A percentile compares a stretch with the other conserved stretches of the same genome.
These are phyloP conservation scores for Theobroma grandiflorum DNA, from an alignment of 441 rosid genomes.

Conservation along the genomic window DNA sequence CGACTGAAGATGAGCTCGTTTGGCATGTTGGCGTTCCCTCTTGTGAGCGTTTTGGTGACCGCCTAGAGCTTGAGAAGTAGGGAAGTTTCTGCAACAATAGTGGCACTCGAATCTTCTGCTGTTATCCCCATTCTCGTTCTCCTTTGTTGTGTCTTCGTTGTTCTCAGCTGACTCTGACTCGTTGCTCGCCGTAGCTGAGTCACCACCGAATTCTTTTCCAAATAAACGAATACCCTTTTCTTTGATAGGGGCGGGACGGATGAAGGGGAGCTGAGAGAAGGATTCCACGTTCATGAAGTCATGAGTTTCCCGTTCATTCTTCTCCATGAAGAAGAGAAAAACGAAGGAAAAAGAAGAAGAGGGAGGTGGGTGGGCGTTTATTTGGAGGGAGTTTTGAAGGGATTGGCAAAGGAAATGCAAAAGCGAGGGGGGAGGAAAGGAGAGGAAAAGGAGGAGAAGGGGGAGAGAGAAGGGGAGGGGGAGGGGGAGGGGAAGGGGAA, in stretches of 20 bases:
- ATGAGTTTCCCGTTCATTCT: constrained; percentile 67
- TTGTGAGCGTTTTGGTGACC: constrained; percentile 99
- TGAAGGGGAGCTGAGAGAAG: constrained; percentile 88
- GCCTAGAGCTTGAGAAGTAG: constrained; percentile 97
- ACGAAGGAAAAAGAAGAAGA: background rate
- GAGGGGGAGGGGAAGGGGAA: background rate
- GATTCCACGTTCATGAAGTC: constrained; percentile 95
- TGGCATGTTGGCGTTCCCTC: constrained; percentile 91
- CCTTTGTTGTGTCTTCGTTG: constrained; percentile 29
- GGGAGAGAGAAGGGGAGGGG: background rate
- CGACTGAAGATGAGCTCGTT: constrained; percentile 76
- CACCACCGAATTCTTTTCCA: constrained; percentile 73
- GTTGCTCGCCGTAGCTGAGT: constrained; percentile 29
- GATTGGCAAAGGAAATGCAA: background rate
- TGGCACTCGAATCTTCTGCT: constrained; percentile 87
- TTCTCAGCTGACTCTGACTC: constrained; percentile 32
- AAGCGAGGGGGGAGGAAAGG: background rate
- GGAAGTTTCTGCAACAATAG: constrained; percentile 89
- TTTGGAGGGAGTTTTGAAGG: background rate
- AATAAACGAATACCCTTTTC: constrained; percentile 83
- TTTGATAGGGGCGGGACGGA: constrained; percentile 72
- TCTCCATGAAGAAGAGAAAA: constrained; percentile 49
- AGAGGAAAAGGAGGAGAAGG: background rate
- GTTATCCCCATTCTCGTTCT: constrained; percentile 42
- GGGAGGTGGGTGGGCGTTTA: background rate